A percentile compares a stretch with the other conserved stretches of the same genome.
Evolutionary conservation across 306 rosid species (phyloP).

Genomic region (Ormosia semicastrata): DNA sequence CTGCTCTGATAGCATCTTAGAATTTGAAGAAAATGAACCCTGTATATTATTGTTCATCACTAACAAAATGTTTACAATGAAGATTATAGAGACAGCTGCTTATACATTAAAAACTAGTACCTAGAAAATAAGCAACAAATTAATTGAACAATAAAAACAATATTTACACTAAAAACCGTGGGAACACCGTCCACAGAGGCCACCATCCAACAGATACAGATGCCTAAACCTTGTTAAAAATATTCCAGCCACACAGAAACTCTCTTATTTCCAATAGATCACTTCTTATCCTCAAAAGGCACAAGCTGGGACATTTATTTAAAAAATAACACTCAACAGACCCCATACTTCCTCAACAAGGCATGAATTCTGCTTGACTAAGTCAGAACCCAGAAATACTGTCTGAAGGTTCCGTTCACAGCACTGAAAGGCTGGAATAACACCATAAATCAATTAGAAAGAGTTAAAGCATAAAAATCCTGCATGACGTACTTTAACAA

Average conservation of each 20-base stretch:
- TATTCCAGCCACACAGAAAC: conserved; percentile 7
- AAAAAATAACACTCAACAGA: neutral
- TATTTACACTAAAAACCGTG: no score
- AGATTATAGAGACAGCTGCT: no score
- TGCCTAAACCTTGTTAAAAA: neutral
- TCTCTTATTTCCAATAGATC: neutral
- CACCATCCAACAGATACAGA: no score
- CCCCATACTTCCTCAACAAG: conserved; percentile 22
- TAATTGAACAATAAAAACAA: no score
- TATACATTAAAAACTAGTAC: no score
- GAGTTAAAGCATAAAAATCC: neutral
- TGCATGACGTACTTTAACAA: neutral
- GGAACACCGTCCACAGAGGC: no score
- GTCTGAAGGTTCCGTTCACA: conserved; percentile 22
- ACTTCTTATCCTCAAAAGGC: conserved; percentile 14
- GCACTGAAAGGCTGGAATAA: conserved; percentile 4
- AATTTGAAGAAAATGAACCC: no score
- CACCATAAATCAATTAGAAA: conserved; percentile 9
- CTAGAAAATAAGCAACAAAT: no score
- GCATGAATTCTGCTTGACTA: neutral
- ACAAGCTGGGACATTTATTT: neutral
- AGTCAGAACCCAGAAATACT: conserved; percentile 9
- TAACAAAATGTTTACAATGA: no score
- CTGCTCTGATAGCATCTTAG: no score
- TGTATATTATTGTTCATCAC: no score